phyloP scores from a whole-genome alignment of 2,329 filamentous ascomycete genomes.

The Diaporthe sp. region DNA sequence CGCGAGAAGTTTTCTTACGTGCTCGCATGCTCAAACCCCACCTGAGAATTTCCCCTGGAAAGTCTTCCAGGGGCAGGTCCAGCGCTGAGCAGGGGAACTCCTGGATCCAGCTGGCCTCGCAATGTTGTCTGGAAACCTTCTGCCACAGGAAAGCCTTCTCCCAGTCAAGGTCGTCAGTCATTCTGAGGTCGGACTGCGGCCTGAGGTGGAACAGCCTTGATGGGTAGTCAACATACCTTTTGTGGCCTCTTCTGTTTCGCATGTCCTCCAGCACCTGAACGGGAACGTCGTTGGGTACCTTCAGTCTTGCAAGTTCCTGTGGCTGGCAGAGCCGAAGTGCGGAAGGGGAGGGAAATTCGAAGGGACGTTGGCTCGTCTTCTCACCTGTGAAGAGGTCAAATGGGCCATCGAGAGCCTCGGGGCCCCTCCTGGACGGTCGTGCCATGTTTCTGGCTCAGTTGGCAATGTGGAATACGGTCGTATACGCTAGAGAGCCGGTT shows the following conservation, averaged over 20 bases:
- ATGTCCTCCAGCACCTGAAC: background rate
- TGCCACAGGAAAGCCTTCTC: conserved; percentile 32
- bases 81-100: background rate
- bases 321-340: background rate
- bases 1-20: background rate
- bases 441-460: background rate
- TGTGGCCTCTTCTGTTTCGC: background rate
- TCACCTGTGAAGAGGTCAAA: background rate
- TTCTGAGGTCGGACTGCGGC: background rate
- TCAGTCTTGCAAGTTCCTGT: background rate
- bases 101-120: background rate
- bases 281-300: background rate
- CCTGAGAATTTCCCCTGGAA: background rate
- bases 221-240: conserved; percentile 30
- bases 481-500: background rate
- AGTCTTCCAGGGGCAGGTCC: background rate
- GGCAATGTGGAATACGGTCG: background rate
- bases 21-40: background rate
- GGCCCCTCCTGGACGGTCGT: background rate
- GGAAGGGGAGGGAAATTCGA: background rate
- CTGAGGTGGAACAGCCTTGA: conserved; percentile 31
- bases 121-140: background rate
- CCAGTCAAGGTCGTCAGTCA: background rate
- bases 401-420: background rate
- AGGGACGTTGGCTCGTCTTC: background rate